Evolutionary conservation across 805 yeast genomes (phyloP).

Genomic region (Tetrapisispora namnaoensis): DNA sequence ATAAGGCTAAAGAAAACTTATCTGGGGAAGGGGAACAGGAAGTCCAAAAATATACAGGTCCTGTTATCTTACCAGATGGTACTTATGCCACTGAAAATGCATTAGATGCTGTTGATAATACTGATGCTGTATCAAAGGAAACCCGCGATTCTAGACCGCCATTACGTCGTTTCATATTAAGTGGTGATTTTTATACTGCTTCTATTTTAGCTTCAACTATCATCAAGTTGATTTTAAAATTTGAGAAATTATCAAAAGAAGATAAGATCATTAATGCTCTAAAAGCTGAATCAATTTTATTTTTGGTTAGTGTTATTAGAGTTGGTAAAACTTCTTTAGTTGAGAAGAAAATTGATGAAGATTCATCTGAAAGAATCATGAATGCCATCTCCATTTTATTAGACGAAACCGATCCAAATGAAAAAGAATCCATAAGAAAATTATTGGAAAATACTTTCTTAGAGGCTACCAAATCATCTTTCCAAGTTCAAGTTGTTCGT

Average conservation of each 20-base stretch:
- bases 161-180: slow-evolving; percentile 67
- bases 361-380: slow-evolving; percentile 87
- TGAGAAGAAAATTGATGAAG: slow-evolving; percentile 81
- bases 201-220: slow-evolving; percentile 81
- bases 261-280: slow-evolving; percentile 64
- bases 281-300: slow-evolving; percentile 89
- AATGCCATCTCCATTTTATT: slow-evolving; percentile 70
- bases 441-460: slow-evolving; percentile 59
- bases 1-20: slow-evolving; percentile 29
- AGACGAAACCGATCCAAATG: slow-evolving; percentile 45
- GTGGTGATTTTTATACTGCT: slow-evolving; percentile 85
- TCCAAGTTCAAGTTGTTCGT: slow-evolving; percentile 53
- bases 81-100: slow-evolving; percentile 92
- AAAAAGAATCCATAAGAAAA: slow-evolving; percentile 32
- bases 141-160: slow-evolving; percentile 49
- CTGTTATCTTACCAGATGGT: slow-evolving; percentile 94
- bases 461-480: slow-evolving; percentile 81
- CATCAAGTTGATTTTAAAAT: slow-evolving; percentile 76
- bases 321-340: slow-evolving; percentile 69
- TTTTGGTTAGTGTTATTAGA: slow-evolving; percentile 83
- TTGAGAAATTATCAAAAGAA: slow-evolving; percentile 46
- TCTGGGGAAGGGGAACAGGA: slow-evolving; percentile 24
- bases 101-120: slow-evolving; percentile 81
- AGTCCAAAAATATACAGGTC: slow-evolving; percentile 40
- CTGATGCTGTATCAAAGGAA: slow-evolving; percentile 55